Evolutionary conservation across 805 yeast genomes (phyloP), one percentile per base, ranked within the genome.

Genomic region (Cyberlindnera xylosilytica): DNA sequence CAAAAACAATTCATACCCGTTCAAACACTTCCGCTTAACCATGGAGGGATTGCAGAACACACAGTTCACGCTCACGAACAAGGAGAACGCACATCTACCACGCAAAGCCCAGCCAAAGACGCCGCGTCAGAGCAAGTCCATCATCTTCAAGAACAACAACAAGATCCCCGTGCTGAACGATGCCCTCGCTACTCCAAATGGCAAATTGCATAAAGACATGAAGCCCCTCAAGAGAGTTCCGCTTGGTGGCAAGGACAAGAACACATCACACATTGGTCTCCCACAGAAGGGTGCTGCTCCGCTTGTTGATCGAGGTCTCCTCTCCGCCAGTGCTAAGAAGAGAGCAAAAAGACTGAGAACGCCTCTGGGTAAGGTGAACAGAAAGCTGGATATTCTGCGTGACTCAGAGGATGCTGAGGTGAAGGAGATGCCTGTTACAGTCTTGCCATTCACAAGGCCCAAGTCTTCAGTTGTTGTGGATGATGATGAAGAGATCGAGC

Each of bases 401-500:
- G 65, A 64, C 37, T 4, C 24, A 6, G 41, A 38, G 12, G 17
- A 10, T 4, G 23, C 6, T 35, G 13, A 18, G 5, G n/a, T n/a
- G n/a, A n/a, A n/a, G n/a, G n/a, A n/a, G n/a, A n/a, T n/a, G n/a
- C n/a, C 20, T 18, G 13, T 16, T 5, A 15, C 16, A 11, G 15
- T 17, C n/a, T 9, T 4, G 12, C 20, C 28, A 23, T 34, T 34
- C n/a, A 22, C 36, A 16, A 34, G 28, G 26, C 36, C 20, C 4
- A 34, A 22, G 20, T 20, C 36, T 20, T 22, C 17, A 4, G 38
- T 20, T 13, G 9, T 15, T 11, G 50, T 43, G 13, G 50, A 41
- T 23, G 60, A 62, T 27, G 71, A 66, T 20, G 62, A 62, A 32
- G 76, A 72, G 39, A 63, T 79, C n/a, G 86, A 80, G 47, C 56